These are phyloP conservation scores for Decorospora gaudefroyi DNA, from an alignment of 2,329 filamentous ascomycete species.

Conservation along the genomic window DNA sequence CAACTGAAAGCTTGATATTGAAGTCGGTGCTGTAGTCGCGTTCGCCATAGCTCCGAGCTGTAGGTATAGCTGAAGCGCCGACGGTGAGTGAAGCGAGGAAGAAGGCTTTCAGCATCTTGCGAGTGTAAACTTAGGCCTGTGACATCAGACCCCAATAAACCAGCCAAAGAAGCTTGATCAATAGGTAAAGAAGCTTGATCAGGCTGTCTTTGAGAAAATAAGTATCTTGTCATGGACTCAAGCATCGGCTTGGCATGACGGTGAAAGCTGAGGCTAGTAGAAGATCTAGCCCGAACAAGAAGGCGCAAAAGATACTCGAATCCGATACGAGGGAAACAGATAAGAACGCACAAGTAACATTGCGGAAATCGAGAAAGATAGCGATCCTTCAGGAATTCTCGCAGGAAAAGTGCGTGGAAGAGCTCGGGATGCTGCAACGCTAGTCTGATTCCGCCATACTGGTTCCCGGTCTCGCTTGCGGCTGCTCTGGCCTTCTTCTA, in stretches of 20 bases:
- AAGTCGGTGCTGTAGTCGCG: conserved; percentile 6
- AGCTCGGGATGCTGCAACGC: not conserved
- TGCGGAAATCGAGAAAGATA: not conserved
- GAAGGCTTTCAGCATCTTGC: conserved; percentile 7
- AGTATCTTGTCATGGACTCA: conserved; percentile 6
- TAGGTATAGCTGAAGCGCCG: conserved; percentile 6
- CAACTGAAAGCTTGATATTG: conserved; percentile 33
- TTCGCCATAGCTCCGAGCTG: not conserved
- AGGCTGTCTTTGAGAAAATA: not conserved
- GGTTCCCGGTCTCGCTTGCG: conserved; percentile 4
- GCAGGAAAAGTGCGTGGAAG: too few species aligned
- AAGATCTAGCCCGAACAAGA: conserved; percentile 5
- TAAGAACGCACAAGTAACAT: not conserved
- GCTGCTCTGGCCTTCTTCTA: too few species aligned
- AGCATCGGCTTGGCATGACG: conserved; percentile 4
- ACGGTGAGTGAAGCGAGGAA: conserved; percentile 5
- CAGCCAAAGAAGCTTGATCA: too few species aligned
- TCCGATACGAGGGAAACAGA: not conserved
- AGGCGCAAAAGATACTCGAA: conserved; percentile 1
- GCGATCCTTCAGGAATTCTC: too few species aligned
- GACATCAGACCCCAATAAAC: not conserved
- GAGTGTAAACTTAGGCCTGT: not conserved
- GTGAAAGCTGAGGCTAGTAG: conserved; percentile 1
- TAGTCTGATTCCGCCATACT: conserved; percentile 1
- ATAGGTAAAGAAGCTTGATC: not conserved